These are phyloP conservation scores for Ceratobasidium sp. DNA, from an alignment of 1,284 basidiomycete species.

Conservation along the genomic window DNA sequence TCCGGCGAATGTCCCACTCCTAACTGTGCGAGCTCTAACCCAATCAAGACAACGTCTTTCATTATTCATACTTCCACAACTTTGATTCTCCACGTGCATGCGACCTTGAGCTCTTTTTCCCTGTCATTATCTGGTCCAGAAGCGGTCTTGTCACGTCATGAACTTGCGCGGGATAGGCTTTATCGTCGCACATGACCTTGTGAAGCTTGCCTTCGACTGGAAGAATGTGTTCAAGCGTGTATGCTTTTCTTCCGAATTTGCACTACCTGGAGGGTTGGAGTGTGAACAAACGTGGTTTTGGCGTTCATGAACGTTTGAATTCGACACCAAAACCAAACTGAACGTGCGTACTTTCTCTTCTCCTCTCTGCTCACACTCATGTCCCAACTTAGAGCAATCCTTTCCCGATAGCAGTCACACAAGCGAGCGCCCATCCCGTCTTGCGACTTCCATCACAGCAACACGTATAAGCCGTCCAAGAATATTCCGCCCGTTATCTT, in stretches of 20 bases:
- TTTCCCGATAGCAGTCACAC: slow-evolving; percentile 1
- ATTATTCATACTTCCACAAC: slow-evolving; percentile 7
- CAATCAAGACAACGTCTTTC: background rate
- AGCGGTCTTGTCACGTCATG: background rate
- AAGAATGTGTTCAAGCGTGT: background rate
- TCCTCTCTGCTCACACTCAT: background rate
- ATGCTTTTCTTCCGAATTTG: background rate
- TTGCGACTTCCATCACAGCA: background rate
- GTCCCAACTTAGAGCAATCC: background rate
- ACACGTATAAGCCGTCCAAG: background rate
- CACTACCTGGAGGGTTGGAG: background rate
- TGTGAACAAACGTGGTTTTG: background rate
- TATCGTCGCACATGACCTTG: slow-evolving; percentile 24
- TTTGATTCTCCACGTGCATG: background rate
- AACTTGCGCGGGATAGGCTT: background rate
- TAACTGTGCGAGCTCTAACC: background rate
- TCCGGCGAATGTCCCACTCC: slow-evolving; percentile 10
- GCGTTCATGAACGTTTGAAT: background rate
- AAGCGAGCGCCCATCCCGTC: slow-evolving; percentile 18
- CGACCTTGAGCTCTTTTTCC: background rate
- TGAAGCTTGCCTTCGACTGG: background rate
- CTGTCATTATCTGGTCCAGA: background rate
- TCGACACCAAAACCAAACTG: background rate
- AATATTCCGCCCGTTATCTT: slow-evolving; percentile 13
- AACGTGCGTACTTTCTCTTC: background rate